Base-by-base conservation (phyloP, 495 filamentous ascomycete genomes). In the Thermochaetoides thermophila region DNA sequence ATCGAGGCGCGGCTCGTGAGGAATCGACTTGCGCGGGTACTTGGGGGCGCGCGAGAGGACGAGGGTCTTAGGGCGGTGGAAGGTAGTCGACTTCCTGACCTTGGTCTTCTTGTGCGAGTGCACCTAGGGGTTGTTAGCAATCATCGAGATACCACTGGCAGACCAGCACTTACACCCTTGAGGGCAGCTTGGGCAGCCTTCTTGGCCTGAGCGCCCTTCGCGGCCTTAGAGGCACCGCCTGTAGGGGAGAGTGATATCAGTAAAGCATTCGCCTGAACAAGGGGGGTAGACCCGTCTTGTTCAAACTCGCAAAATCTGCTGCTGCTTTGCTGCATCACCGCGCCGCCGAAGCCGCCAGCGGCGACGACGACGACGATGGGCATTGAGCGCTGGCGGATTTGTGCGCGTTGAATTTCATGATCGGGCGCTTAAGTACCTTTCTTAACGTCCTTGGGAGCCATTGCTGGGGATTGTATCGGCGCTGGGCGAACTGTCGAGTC, bases 51-150 rank as follows among this genome's bases (percentile, higher is more conserved):
- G 85, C 49, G 82, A 76, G 45, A 95, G 78, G 60, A 76, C 65
- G 42, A 95, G 84, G 50, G 85, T 95, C 72, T 92, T 91, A 44
- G 83, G 85, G 42, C 76, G 83, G 76, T 93, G 91, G 78, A 97
- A 97, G 59, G 84, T 91, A 36, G 89, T 93, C 53, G 74, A 84
- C 43, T 71, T 72, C 53, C 89, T 77, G 60, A 92, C 74, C 73
- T 96, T 96, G 68, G 77, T 76, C 58, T 74, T 65, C 72, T 93
- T 93, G 69, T 87, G 74, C 54, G 79, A 69, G 64, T 83, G 66
- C 39, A 49, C 50, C 78, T 84, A 52, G 28, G 47, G 42, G 29
- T 10, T n/a, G 37, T 50, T 17, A 44, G 38, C 11, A 24, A 12
- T 14, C 37, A 13, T 12, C n/a, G 3, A 19, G 11, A n/a, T 22